Evolutionary conservation across 495 filamentous ascomycete genomes (phyloP), one percentile per base, ranked within the genome.

Genomic region (Physcia stellaris): DNA sequence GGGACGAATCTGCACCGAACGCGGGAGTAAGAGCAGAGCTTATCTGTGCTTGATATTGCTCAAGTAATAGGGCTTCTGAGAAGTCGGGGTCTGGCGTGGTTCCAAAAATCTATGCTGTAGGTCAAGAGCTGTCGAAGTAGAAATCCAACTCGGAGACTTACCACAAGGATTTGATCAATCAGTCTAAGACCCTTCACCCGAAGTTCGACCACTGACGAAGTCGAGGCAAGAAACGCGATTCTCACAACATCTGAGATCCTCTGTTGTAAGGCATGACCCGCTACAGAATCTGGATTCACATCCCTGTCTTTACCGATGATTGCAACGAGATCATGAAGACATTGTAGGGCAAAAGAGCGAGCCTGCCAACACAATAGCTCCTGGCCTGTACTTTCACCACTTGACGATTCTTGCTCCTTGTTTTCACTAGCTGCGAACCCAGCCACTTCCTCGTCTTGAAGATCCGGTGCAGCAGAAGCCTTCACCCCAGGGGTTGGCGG

Each of bases 41-140:
- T 50, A 96, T 95, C 55, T 99, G 90, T 12, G 90, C 90, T 56
- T 99, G 90, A 50, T 96, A 99, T 53, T 96, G 90, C 51, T 99
- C 90, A 0, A 99, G 72, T 10, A 99, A 66, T 53, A 90, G 85
- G 7, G 84, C 90, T 56, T 99, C 90, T 6, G 86, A 73, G 51
- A 98, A 96, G 52, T 96, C 90, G 0, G 92, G 90, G 59, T 98
- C 90, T 2, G 92, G 85, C 6, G 79, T 83, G 49, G 86, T 87
- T 34, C 92, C 90, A 62, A 99, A 99, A 67, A 96, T 86, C 63
- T 73, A 45, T 2, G 37, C n/a, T n/a, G n/a, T n/a, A n/a, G n/a
- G n/a, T n/a, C n/a, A n/a, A n/a, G n/a, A n/a, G n/a, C n/a, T n/a
- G n/a, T n/a, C n/a, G n/a, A n/a, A n/a, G n/a, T n/a, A 42, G n/a